Percentiles rank a stretch among this genome's conserved stretches.
These are phyloP conservation scores for Tuctoria greenei DNA, from an alignment of 176 grass and related monocot species.

Conservation along the genomic window DNA sequence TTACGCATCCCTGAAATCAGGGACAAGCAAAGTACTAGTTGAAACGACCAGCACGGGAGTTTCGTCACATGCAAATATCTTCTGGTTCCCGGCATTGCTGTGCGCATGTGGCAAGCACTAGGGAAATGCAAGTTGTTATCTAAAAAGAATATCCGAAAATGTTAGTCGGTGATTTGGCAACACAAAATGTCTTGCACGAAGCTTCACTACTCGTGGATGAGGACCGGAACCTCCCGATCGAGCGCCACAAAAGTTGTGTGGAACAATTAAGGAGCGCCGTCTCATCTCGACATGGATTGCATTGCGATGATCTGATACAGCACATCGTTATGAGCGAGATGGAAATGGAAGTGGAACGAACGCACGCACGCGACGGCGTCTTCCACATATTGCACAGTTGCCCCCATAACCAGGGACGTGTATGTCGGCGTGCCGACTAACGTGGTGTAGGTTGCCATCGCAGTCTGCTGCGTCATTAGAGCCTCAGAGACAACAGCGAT, in stretches of 20 bases:
- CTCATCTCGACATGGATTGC: not conserved
- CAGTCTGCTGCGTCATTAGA: not conserved
- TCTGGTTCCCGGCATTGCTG: not conserved
- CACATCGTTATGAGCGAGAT: not conserved
- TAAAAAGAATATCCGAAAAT: not conserved
- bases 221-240: not conserved
- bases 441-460: not conserved
- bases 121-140: not conserved
- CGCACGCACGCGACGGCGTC: not conserved
- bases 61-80: conserved; percentile 1
- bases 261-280: not conserved
- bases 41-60: not conserved
- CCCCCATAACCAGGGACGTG: not conserved
- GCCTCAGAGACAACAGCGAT: not conserved
- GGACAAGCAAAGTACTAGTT: conserved; percentile 19
- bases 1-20: conserved; percentile 2
- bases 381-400: not conserved
- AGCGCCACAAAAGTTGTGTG: not conserved
- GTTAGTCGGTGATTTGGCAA: not conserved
- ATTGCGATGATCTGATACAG: not conserved
- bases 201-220: not conserved
- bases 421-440: conserved; percentile 13
- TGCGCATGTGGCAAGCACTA: not conserved
- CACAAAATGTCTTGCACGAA: not conserved
- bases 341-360: not conserved